Percentiles rank a stretch among this genome's conserved stretches.
Evolutionary conservation across 2,329 filamentous ascomycete species (phyloP).

Genomic region (Xylaria sp.): DNA sequence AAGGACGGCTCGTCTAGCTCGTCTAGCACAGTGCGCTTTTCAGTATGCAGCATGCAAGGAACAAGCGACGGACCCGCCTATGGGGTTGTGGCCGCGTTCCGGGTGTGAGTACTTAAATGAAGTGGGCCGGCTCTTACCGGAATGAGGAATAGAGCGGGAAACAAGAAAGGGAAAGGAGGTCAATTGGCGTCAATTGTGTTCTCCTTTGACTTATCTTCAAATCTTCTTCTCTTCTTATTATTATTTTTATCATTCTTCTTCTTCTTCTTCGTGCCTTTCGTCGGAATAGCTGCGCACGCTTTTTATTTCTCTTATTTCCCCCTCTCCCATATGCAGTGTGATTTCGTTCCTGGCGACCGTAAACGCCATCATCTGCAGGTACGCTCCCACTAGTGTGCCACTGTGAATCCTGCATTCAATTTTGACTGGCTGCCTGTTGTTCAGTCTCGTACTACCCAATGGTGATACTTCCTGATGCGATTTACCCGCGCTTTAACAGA

Average conservation of each 20-base stretch:
- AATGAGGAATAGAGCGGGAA: constrained; percentile 17
- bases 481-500: neutral
- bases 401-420: neutral
- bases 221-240: no score
- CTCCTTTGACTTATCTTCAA: neutral
- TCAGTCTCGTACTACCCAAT: neutral
- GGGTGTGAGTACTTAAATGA: constrained; percentile 6
- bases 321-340: neutral
- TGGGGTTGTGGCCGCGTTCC: constrained; percentile 18
- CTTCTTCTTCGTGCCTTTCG: neutral
- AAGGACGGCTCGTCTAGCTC: no score
- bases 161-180: neutral
- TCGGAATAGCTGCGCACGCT: neutral
- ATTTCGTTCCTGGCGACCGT: neutral
- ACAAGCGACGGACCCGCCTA: constrained; percentile 3
- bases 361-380: constrained; percentile 1
- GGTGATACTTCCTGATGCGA: neutral
- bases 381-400: constrained; percentile 9
- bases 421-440: neutral
- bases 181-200: neutral
- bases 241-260: neutral
- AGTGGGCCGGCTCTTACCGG: constrained; percentile 13
- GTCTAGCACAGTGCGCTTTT: neutral
- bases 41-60: neutral
- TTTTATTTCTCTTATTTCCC: no score